A percentile compares a stretch with the other conserved stretches of the same genome.
Evolutionary conservation across 441 rosid genomes (phyloP).

Genomic region (Erodium moschatum): DNA sequence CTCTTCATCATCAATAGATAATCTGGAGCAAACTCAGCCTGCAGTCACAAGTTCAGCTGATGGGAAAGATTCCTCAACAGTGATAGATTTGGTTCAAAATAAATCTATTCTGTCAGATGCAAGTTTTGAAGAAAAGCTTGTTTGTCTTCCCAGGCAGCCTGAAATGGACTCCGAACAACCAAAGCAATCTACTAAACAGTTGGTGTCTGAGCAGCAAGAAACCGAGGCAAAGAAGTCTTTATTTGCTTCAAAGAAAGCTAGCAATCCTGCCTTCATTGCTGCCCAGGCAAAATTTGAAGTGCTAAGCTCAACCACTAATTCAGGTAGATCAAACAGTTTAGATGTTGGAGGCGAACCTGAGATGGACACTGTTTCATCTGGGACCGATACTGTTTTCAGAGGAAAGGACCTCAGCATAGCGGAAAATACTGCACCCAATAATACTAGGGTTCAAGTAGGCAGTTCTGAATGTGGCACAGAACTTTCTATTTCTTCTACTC

Average conservation of each 20-base stretch:
- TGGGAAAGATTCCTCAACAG: constrained; percentile 27
- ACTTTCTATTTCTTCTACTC: constrained; percentile 78
- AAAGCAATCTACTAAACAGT: constrained; percentile 47
- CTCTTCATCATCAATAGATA: constrained; percentile 22
- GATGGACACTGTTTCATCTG: constrained; percentile 31
- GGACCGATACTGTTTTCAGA: constrained; percentile 8
- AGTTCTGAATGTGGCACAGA: constrained; percentile 88
- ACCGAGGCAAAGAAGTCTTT: constrained; percentile 35
- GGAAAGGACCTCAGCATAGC: constrained; percentile 24
- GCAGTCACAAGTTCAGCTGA: constrained; percentile 30
- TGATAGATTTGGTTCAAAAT: constrained; percentile 24
- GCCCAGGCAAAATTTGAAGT: constrained; percentile 75
- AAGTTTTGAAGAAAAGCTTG: constrained; percentile 27
- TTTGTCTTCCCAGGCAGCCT: constrained; percentile 25
- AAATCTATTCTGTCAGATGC: constrained; percentile 24
- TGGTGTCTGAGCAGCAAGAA: constrained; percentile 42
- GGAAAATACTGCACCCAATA: constrained; percentile 30
- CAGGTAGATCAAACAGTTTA: constrained; percentile 30
- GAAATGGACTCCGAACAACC: constrained; percentile 44
- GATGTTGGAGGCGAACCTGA: constrained; percentile 39
- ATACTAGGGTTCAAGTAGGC: constrained; percentile 33
- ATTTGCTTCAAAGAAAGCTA: constrained; percentile 43
- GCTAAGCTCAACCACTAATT: constrained; percentile 38
- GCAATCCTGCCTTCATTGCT: constrained; percentile 56
- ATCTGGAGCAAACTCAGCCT: constrained; percentile 32